These are phyloP conservation scores for Flaveria sonorensis DNA, from an alignment of 129 eudicot genomes.

Conservation along the genomic window DNA sequence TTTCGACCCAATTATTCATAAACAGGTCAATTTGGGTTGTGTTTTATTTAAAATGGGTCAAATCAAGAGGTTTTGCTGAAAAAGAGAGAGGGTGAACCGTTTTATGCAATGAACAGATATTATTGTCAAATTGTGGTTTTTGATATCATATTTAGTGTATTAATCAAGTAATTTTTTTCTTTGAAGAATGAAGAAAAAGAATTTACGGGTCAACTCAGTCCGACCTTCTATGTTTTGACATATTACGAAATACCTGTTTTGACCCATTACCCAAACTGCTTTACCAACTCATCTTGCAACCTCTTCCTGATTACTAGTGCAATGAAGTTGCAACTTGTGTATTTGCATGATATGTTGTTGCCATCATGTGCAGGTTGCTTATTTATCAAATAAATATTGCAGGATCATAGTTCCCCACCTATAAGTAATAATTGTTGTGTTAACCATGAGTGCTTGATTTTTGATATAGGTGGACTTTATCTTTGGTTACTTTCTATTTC, in stretches of 20 bases:
- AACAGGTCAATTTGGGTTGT: background rate
- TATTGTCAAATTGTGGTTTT: background rate
- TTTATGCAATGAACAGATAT: background rate
- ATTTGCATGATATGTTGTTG: background rate
- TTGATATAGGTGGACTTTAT: constrained; percentile 77
- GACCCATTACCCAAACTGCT: background rate
- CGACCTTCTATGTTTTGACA: background rate
- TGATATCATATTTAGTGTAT: background rate
- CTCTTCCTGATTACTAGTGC: background rate
- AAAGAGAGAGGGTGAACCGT: background rate
- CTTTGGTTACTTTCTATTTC: constrained; percentile 75
- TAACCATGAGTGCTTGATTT: constrained; percentile 5
- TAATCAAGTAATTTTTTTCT: background rate
- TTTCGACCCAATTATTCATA: background rate
- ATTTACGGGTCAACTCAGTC: background rate
- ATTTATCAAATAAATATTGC: constrained; percentile 7
- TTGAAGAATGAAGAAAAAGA: background rate
- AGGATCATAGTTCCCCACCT: constrained; percentile 4
- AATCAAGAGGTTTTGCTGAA: background rate
- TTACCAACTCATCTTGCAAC: background rate
- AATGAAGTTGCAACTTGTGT: constrained; percentile 4
- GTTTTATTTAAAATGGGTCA: background rate
- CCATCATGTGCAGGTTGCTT: constrained; percentile 3
- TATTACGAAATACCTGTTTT: background rate
- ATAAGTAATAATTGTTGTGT: constrained; percentile 15